Evolutionary conservation across 257 asterid species (phyloP).

Genomic region (Scutellaria barbata): DNA sequence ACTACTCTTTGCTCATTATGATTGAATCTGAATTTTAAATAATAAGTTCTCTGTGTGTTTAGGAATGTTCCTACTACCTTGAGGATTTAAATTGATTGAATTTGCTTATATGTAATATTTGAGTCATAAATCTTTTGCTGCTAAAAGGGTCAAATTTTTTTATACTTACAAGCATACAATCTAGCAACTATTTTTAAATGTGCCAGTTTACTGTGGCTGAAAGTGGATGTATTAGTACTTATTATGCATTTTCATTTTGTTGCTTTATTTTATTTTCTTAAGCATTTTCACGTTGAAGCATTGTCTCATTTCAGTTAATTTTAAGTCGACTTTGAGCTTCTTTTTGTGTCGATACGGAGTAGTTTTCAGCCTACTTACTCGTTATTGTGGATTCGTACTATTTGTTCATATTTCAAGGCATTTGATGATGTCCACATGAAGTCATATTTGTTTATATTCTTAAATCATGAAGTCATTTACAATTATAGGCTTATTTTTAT

Average conservation of each 20-base stretch:
- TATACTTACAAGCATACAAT: neutral
- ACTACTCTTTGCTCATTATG: neutral
- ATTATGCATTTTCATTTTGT: neutral
- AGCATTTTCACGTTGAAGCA: neutral
- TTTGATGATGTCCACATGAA: neutral
- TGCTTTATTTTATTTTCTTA: neutral
- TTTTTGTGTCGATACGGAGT: neutral
- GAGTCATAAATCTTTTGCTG: no score
- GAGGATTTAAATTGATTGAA: neutral
- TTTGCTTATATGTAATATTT: neutral
- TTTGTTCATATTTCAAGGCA: neutral
- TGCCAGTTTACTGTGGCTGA: neutral
- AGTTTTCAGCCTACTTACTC: no score
- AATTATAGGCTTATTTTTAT: no score
- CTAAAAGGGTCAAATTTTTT: neutral
- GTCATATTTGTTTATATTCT: no score
- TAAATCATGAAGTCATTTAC: no score
- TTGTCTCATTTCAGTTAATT: neutral
- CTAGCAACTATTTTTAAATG: neutral
- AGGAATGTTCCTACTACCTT: conserved; percentile 14
- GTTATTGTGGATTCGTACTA: neutral
- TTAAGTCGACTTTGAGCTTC: neutral
- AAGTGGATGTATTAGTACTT: conserved; percentile 13
- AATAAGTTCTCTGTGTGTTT: neutral
- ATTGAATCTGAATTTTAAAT: conserved; percentile 22